Percentiles rank a stretch among this genome's conserved stretches.
phyloP scores from a whole-genome alignment of 2,329 filamentous ascomycete genomes.

The Aspergillus fumigatus region DNA sequence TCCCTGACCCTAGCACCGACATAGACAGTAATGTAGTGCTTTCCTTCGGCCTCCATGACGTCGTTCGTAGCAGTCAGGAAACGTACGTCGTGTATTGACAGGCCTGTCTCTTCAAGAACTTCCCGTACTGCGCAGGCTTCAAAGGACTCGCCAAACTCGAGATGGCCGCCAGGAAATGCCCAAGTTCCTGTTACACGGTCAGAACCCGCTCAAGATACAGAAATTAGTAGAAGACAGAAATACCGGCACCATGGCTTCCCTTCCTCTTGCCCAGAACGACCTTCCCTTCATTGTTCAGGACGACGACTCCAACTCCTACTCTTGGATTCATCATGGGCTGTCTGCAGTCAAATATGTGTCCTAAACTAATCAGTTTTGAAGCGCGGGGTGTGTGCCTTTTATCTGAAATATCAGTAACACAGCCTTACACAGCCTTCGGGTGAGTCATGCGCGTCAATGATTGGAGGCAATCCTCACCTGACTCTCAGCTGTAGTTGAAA shows the following conservation, averaged over 20 bases:
- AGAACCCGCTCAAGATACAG: neutral
- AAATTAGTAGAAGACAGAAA: neutral
- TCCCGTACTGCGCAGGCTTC: slow-evolving; percentile 63
- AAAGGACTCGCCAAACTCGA: slow-evolving; percentile 64
- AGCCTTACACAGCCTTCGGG: no score
- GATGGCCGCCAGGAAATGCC: slow-evolving; percentile 70
- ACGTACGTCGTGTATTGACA: slow-evolving; percentile 50
- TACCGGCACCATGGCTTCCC: slow-evolving; percentile 46
- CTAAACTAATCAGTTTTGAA: neutral
- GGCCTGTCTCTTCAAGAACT: slow-evolving; percentile 64
- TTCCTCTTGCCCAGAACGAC: slow-evolving; percentile 47
- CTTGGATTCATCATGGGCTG: slow-evolving; percentile 13
- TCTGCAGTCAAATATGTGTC: neutral
- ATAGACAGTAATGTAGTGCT: slow-evolving; percentile 74
- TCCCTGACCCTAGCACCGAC: slow-evolving; percentile 52
- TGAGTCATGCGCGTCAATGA: neutral
- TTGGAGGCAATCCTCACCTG: neutral
- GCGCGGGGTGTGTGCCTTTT: neutral
- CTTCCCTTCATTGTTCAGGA: slow-evolving; percentile 38
- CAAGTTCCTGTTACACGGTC: slow-evolving; percentile 48
- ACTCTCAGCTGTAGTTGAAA: neutral
- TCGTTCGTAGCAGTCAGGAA: slow-evolving; percentile 64
- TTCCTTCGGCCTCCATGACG: slow-evolving; percentile 54
- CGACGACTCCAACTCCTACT: slow-evolving; percentile 49
- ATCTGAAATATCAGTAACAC: neutral